phyloP scores from a whole-genome alignment of 768 basidiomycete species.

The Rhodotorula paludigena region DNA sequence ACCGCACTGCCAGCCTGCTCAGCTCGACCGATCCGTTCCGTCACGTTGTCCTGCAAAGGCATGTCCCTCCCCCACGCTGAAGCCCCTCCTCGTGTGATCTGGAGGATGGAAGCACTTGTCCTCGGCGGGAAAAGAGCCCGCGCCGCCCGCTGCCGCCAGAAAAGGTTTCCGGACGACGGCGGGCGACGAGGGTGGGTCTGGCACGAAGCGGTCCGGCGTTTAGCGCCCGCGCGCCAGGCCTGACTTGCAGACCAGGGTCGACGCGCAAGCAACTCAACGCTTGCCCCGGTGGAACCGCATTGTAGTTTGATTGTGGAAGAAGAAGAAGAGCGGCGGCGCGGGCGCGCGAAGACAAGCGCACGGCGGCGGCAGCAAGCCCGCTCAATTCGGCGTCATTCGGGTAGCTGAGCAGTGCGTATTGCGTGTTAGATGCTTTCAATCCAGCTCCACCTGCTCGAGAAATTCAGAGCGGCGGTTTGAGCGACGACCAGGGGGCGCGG shows the following conservation, averaged over 20 bases:
- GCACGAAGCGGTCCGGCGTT: slow-evolving; percentile 5
- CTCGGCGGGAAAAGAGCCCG: slow-evolving; percentile 5
- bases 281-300: neutral
- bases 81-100: slow-evolving; percentile 3
- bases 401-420: no score
- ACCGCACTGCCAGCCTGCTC: no score
- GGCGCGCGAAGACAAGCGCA: neutral
- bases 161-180: no score
- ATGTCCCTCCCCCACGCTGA: slow-evolving; percentile 10
- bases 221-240: slow-evolving; percentile 5
- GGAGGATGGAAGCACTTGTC: slow-evolving; percentile 5
- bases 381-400: neutral
- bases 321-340: neutral
- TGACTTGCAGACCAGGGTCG: neutral
- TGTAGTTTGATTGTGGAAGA: neutral
- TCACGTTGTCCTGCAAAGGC: neutral
- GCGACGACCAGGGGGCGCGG: no score
- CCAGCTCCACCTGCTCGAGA: no score
- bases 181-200: slow-evolving; percentile 1
- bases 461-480: no score
- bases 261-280: slow-evolving; percentile 4
- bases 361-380: neutral
- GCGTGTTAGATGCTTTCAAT: no score
- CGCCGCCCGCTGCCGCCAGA: no score
- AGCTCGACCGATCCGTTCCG: neutral